Base-by-base conservation (phyloP, 2,329 filamentous ascomycete genomes). In the Thelonectria discophora region DNA sequence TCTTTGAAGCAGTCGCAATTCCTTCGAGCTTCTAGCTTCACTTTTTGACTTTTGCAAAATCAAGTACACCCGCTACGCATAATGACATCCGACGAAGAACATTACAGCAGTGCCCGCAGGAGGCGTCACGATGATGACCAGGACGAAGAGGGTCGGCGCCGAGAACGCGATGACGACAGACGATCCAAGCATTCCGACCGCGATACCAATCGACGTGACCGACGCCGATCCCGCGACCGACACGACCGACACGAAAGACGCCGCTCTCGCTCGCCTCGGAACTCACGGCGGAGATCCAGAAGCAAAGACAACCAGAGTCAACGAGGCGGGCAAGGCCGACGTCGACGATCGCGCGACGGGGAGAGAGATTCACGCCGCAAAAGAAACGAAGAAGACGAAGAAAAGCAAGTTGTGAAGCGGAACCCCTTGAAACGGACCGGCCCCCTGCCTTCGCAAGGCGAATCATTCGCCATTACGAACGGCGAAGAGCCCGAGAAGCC, bases 371-470 rank as follows among this genome's bases (percentile, higher is more conserved):
- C 67, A 45, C 64, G 71, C 57, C 65, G 66, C 50, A 71, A 73
- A 50, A 69, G 71, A 53, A 55, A 69, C 30, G 56, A 57, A 59
- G 57, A 65, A 30, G 54, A 43, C 30, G 59, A 71, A 34, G 63
- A 72, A 20, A 70, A 65, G 37, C 61, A 67, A 24, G 57, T 69
- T n/a, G 60, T 49, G 43, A 66, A 63, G 60, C 69, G 62, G 34
- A 69, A 69, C 58, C 69, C 73, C 8, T 20, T 77, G 30, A 72
- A 68, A 60, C 73, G 70, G 9, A 72, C 72, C 54, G 85, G 84
- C 0, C 86, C 87, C 0, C 75, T 89, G 11, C 86, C 86, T 2
- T 86, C 86, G 1, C 87, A 90, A 69, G 80, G 80, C 40, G 83
- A 82, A 65, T 86, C 86, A 1, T 89, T 88, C 65, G 86, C 87